Evolutionary conservation across 78 protist species (phyloP).

Genomic region (Tieghemostelium lacteum): DNA sequence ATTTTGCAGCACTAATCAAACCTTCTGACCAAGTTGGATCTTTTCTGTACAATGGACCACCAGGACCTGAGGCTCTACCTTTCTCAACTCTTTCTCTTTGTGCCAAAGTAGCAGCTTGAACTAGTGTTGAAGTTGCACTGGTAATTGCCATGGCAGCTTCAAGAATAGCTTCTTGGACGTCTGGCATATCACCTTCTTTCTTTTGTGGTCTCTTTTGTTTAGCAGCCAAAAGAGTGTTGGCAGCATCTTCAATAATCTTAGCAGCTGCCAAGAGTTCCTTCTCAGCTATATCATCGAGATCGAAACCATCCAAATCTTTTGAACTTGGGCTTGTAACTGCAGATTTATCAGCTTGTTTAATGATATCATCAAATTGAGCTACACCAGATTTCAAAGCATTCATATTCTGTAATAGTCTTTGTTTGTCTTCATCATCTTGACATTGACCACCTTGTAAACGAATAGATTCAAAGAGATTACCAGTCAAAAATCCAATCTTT

Average conservation of each 20-base stretch:
- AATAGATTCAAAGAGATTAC: constrained; percentile 51
- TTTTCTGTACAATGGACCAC: constrained; percentile 65
- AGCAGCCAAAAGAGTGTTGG: constrained; percentile 58
- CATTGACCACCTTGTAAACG: constrained; percentile 77
- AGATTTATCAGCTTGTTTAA: constrained; percentile 19
- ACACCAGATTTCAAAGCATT: constrained; percentile 16
- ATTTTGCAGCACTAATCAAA: constrained; percentile 89
- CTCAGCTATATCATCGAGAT: constrained; percentile 81
- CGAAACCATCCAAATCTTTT: constrained; percentile 57
- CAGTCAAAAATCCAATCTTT: constrained; percentile 54
- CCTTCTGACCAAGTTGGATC: constrained; percentile 90
- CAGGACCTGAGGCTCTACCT: constrained; percentile 62
- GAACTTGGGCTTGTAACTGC: not conserved
- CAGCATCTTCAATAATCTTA: constrained; percentile 83
- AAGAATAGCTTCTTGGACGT: constrained; percentile 85
- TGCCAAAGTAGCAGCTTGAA: constrained; percentile 85
- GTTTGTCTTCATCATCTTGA: constrained; percentile 76
- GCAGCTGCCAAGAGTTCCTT: constrained; percentile 82
- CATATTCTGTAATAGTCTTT: constrained; percentile 17
- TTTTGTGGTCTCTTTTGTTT: constrained; percentile 63
- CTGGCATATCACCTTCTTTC: constrained; percentile 74
- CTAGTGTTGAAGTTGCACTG: constrained; percentile 82
- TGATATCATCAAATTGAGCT: constrained; percentile 12
- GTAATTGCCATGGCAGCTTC: constrained; percentile 92
- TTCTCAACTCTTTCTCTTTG: constrained; percentile 85